phyloP scores from a whole-genome alignment of 192 early-diverging fungal species.

The Umbelopsis sp. region DNA sequence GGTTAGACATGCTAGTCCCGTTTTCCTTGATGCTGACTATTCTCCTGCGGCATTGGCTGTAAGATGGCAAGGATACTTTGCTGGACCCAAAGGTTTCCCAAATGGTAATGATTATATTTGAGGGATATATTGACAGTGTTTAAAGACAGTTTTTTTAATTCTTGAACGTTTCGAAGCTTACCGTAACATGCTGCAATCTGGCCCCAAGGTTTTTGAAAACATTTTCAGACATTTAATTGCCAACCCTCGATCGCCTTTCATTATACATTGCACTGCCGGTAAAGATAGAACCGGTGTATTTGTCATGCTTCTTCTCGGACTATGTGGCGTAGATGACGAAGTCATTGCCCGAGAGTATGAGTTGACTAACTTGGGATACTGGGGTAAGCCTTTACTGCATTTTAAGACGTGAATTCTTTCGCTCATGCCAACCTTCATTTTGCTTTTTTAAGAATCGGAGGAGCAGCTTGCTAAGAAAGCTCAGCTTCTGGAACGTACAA shows the following conservation, averaged over 20 bases:
- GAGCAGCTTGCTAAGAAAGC: conserved; percentile 33
- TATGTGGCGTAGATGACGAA: conserved; percentile 69
- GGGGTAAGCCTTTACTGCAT: conserved; percentile 28
- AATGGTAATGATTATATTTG: conserved; percentile 26
- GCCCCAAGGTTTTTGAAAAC: conserved; percentile 39
- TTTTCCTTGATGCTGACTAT: conserved; percentile 58
- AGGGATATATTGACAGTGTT: background rate
- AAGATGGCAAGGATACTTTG: conserved; percentile 59
- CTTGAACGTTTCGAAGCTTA: conserved; percentile 31
- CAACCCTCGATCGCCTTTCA: conserved; percentile 46
- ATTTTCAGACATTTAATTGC: conserved; percentile 53
- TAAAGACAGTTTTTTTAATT: background rate
- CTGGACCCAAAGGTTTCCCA: conserved; percentile 55
- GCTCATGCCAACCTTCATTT: background rate
- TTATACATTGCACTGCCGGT: conserved; percentile 74
- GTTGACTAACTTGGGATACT: conserved; percentile 51
- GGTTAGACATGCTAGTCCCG: conserved; percentile 46
- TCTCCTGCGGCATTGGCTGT: conserved; percentile 56
- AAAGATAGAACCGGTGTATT: conserved; percentile 72
- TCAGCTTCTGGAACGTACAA: conserved; percentile 5
- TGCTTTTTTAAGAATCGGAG: conserved; percentile 25
- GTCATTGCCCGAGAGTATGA: conserved; percentile 69
- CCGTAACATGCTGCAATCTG: conserved; percentile 50
- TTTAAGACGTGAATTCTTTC: background rate
- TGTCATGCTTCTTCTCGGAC: conserved; percentile 57